A percentile compares a stretch with the other conserved stretches of the same genome.
phyloP scores from a whole-genome alignment of 2,329 filamentous ascomycete genomes.

The Penicillium corylophilum region DNA sequence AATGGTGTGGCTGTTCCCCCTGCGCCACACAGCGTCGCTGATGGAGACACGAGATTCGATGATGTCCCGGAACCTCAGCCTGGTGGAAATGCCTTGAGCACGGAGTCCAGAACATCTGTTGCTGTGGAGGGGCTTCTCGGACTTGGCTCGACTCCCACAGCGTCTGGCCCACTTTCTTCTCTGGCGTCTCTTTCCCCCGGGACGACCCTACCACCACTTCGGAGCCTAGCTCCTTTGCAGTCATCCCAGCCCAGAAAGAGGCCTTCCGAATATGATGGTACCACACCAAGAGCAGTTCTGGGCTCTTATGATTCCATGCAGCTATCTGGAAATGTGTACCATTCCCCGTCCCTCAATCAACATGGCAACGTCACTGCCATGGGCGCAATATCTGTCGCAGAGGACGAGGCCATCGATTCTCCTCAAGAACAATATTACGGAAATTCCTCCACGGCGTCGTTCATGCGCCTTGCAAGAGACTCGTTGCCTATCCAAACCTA shows the following conservation, averaged over 20 bases:
- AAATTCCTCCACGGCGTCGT: constrained; percentile 41
- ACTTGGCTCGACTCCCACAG: constrained; percentile 7
- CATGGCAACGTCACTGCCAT: constrained; percentile 38
- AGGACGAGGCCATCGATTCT: constrained; percentile 21
- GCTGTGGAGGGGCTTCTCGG: constrained; percentile 22
- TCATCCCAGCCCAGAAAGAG: neutral
- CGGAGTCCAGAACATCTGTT: constrained; percentile 19
- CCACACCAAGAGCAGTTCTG: neutral
- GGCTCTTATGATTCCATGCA: constrained; percentile 1
- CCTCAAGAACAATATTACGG: constrained; percentile 38
- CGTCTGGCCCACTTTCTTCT: neutral
- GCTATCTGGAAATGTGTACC: constrained; percentile 5
- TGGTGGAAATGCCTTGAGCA: constrained; percentile 3
- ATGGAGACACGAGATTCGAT: neutral
- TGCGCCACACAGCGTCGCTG: neutral
- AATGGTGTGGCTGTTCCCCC: constrained; percentile 22
- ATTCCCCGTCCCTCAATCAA: constrained; percentile 14
- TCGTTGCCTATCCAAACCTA: constrained; percentile 24
- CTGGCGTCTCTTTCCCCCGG: neutral
- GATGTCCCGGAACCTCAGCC: neutral
- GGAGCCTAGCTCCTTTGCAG: neutral
- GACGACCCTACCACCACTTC: neutral
- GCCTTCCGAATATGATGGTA: neutral
- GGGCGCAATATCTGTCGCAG: constrained; percentile 39
- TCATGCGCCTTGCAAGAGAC: constrained; percentile 41